Base-by-base conservation (phyloP, 805 yeast species). In the Wickerhamiella vanderwaltii region DNA sequence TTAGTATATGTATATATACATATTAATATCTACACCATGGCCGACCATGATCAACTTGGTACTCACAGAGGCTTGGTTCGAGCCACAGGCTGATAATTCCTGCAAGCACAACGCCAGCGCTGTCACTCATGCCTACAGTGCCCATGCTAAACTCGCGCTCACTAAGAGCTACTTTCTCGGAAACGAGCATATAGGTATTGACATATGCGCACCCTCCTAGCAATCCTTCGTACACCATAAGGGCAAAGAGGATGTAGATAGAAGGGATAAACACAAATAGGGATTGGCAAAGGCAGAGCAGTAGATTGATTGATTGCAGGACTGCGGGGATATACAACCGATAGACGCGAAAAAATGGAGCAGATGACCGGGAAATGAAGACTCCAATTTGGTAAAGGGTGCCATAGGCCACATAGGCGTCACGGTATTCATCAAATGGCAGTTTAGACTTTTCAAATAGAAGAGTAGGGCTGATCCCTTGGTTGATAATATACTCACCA, bases 361-460 rank as follows among this genome's bases (percentile, higher is more conserved):
- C 77, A 1, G 95, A 83, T 0, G 96, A 83, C 44, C 97, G 66
- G 3, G 96, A 85, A 1, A 88, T 71, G 53, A 88, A 86, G 0
- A 88, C 98, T 6, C 98, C 98, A 3, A 85, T 56, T 58, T 88
- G 97, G 53, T 88, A 88, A 3, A 87, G 59, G 3, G 94, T 79
- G 6, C 95, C 93, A 55, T 88, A 88, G 0, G 85, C 75, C 11
- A 88, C 97, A 57, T 88, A 88, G 3, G 83, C 79, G 52, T 88
- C 97, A 48, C 96, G 69, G 57, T 72, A 84, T 15, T 71, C 62
- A 2, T 61, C 54, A 53, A 86, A 82, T 3, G 94, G 94, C 57
- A 79, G 67, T 18, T 72, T 68, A 1, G 75, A 72, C 3, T 85
- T 52, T 0, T 88, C 87, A 53, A 81, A 88, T 6, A 88, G 62